A percentile compares a stretch with the other conserved stretches of the same genome.
Evolutionary conservation across 1,139 yeast genomes (phyloP).

Genomic region (Yarrowia galli): DNA sequence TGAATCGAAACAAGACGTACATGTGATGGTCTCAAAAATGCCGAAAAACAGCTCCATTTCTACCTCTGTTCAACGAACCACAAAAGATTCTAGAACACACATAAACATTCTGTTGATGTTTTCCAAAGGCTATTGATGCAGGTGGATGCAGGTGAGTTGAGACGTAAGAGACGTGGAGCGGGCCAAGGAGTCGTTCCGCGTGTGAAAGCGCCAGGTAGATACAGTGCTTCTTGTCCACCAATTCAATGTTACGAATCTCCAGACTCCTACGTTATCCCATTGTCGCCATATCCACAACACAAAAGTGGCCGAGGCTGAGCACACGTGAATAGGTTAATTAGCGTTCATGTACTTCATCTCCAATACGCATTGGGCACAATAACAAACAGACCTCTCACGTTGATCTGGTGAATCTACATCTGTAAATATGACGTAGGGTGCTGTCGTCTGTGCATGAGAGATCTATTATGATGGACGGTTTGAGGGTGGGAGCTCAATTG

Average conservation of each 20-base stretch:
- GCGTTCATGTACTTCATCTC: constrained; percentile 22
- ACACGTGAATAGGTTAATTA: constrained; percentile 24
- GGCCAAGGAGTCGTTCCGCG: no score
- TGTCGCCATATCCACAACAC: background rate
- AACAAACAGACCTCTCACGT: constrained; percentile 1
- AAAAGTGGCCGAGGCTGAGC: constrained; percentile 6
- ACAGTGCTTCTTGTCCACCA: no score
- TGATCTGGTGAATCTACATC: background rate
- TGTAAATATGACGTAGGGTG: background rate
- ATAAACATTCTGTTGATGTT: constrained; percentile 20
- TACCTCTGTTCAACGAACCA: background rate
- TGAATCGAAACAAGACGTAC: background rate
- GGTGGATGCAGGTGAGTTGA: background rate
- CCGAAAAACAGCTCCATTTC: background rate
- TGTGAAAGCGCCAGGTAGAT: no score
- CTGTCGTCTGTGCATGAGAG: constrained; percentile 1
- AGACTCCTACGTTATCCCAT: background rate
- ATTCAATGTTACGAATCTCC: background rate
- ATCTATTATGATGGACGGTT: background rate
- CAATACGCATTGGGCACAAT: constrained; percentile 23
- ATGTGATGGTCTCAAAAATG: background rate
- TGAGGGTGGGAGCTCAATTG: no score
- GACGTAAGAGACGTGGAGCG: background rate
- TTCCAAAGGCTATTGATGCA: constrained; percentile 14
- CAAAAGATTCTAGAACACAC: constrained; percentile 24